Evolutionary conservation across 805 yeast species (phyloP), one percentile per base, ranked within the genome.

Genomic region (Saturnispora gosingensis): DNA sequence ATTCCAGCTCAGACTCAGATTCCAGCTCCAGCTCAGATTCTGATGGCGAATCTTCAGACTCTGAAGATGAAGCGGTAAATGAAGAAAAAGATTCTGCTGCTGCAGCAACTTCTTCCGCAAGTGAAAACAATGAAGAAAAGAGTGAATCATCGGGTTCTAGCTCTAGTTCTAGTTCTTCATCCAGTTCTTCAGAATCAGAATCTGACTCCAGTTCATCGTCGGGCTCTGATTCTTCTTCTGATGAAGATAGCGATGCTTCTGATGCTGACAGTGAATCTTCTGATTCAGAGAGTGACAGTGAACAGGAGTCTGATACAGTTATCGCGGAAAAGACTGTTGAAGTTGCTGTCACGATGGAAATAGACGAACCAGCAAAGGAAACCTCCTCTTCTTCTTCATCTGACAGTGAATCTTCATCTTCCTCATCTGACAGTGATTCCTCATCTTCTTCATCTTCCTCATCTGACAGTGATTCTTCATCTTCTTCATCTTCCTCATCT

Each of bases 61-160:
- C 53, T 11, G 59, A 55, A 32, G 16, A 25, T 3, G 53, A 52
- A 18, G 44, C 44, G 9, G 49, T 18, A 13, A 42, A n/a, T 18
- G 44, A 45, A 35, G 32, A 27, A 9, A 24, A 49, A 28, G n/a
- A 34, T 4, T 22, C 22, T 16, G 22, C n/a, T n/a, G 6, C 39
- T 11, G 39, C 16, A 28, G 56, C 65, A 6, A 61, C 54, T 45
- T 63, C 70, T 6, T 58, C 53, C 50, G 57, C 51, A 9, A 20
- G 25, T 20, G 27, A 39, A 20, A 39, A 22, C 3, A 9, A 2
- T 4, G 30, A 27, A 34, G 32, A 34, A 11, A 44, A 28, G 18
- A 45, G 43, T 20, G 55, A 50, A 20, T 22, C 40, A 55, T 39
- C 48, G 16, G 51, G 43, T 20, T 20, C 20, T 20, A 20, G 20